phyloP scores from a whole-genome alignment of 495 filamentous ascomycete species.

The Tricharina praecox region DNA sequence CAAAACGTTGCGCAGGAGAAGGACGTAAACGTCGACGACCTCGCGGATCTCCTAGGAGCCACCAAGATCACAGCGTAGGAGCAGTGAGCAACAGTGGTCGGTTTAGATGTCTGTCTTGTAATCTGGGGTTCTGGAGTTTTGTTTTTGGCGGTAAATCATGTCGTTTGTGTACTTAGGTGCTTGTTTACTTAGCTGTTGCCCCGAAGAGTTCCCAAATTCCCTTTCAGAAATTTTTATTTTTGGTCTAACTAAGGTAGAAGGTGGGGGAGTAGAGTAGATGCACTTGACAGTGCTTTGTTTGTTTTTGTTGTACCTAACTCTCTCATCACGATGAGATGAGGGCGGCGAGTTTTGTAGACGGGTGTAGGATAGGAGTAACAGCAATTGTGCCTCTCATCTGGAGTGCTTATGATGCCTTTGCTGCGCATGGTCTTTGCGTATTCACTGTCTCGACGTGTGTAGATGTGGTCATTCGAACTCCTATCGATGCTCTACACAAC shows the following conservation, averaged over 20 bases:
- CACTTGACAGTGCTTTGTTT: not conserved
- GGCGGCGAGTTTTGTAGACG: too few species aligned
- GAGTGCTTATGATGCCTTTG: too few species aligned
- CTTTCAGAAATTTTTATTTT: not conserved
- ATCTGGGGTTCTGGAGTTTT: not conserved
- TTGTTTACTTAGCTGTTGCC: not conserved
- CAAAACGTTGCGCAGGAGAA: conserved; percentile 34
- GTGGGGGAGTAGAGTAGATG: not conserved
- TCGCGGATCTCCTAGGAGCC: conserved; percentile 58
- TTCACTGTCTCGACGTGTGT: too few species aligned
- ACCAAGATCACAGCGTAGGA: conserved; percentile 30
- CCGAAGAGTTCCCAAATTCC: not conserved
- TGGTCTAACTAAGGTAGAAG: too few species aligned
- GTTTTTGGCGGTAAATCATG: not conserved
- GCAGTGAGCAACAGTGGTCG: not conserved
- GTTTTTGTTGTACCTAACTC: too few species aligned
- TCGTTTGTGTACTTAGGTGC: not conserved
- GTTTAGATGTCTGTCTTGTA: not conserved
- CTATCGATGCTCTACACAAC: too few species aligned
- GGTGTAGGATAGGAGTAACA: too few species aligned
- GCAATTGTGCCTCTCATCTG: too few species aligned
- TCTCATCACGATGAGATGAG: too few species aligned
- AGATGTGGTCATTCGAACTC: too few species aligned
- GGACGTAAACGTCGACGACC: conserved; percentile 63
- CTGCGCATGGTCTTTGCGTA: too few species aligned